Conservation (phyloP, 108 stramenopile genomes). For the Fragilaria radians region DNA sequence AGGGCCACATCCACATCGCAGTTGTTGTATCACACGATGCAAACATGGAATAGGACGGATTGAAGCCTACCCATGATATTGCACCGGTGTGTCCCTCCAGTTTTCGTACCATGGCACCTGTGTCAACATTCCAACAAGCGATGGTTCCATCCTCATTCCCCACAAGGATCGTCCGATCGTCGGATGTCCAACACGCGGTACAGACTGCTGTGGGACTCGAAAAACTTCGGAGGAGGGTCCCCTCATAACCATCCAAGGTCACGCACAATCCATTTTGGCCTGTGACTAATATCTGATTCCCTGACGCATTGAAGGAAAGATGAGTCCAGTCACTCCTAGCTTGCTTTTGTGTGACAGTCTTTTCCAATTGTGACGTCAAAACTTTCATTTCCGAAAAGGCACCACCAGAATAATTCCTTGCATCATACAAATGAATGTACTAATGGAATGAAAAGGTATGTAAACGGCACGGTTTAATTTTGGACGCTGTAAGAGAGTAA, state of each 20-base stretch:
- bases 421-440: constrained; percentile 77
- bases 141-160: constrained; percentile 65
- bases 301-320: constrained; percentile 65
- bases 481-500: background rate
- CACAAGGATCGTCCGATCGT: constrained; percentile 54
- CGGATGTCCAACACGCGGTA: constrained; percentile 60
- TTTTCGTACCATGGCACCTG: constrained; percentile 42
- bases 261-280: constrained; percentile 39
- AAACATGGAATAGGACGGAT: constrained; percentile 68
- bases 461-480: background rate
- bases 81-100: constrained; percentile 53
- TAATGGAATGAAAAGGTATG: constrained; percentile 6
- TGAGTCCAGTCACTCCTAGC: constrained; percentile 38
- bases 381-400: constrained; percentile 79
- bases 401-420: constrained; percentile 63
- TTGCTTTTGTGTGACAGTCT: constrained; percentile 29
- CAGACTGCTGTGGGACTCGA: constrained; percentile 15
- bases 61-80: constrained; percentile 45
- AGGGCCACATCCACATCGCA: constrained; percentile 71
- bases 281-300: constrained; percentile 63
- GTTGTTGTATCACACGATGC: constrained; percentile 56
- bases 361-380: constrained; percentile 31
- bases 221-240: constrained; percentile 56
- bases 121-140: constrained; percentile 49
- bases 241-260: constrained; percentile 73